Conservation (phyloP, 805 yeast species). For the Cyberlindnera bimundalis region DNA sequence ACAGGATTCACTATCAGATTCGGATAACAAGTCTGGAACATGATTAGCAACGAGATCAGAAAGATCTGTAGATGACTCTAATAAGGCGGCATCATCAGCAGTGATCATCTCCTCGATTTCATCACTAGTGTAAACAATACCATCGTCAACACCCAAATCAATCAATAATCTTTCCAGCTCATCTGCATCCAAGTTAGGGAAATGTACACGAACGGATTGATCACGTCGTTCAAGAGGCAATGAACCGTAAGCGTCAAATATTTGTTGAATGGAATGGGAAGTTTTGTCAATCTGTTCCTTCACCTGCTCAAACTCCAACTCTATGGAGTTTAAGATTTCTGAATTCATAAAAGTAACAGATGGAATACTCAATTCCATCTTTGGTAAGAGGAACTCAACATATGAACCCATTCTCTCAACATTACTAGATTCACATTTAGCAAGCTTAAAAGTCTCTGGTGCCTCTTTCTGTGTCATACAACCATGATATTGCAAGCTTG, state of each 20-base stretch:
- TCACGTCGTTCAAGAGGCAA: conserved; percentile 52
- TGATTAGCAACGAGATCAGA: conserved; percentile 14
- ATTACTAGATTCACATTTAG: conserved; percentile 32
- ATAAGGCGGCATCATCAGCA: conserved; percentile 1
- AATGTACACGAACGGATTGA: conserved; percentile 51
- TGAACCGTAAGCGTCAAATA: conserved; percentile 57
- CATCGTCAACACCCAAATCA: conserved; percentile 59
- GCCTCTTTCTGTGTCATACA: conserved; percentile 30
- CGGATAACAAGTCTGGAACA: conserved; percentile 25
- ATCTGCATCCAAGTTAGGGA: conserved; percentile 64
- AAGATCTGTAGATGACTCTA: conserved; percentile 7
- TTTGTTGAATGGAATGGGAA: conserved; percentile 38
- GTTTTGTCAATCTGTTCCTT: conserved; percentile 42
- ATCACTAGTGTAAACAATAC: conserved; percentile 44
- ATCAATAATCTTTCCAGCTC: conserved; percentile 53
- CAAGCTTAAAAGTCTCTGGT: conserved; percentile 31
- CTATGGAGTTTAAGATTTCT: conserved; percentile 39
- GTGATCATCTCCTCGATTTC: conserved; percentile 9
- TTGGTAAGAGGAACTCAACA: conserved; percentile 56
- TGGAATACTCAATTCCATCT: conserved; percentile 34
- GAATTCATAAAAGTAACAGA: conserved; percentile 42
- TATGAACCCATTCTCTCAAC: conserved; percentile 40
- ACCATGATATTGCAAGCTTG: conserved; percentile 23
- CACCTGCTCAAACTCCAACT: conserved; percentile 34
- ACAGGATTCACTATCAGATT: conserved; percentile 11